Base-by-base conservation (phyloP, 441 rosid genomes). In the Mallotus japonicus region DNA sequence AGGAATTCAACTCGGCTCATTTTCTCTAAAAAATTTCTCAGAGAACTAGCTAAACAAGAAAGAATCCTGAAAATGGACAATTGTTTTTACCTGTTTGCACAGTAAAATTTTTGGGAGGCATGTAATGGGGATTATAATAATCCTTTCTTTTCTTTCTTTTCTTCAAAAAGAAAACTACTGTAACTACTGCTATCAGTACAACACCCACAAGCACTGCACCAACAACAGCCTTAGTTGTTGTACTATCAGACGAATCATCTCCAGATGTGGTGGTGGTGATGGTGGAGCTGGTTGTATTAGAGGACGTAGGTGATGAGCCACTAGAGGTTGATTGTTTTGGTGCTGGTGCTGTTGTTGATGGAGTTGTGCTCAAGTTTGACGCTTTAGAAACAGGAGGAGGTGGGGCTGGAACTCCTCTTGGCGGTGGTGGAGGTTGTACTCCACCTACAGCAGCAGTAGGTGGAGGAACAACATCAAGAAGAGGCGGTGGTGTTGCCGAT, bases 1-100 rank as follows among this genome's bases (percentile, higher is more conserved):
- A 24, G 28, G 28, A 24, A 24, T 24, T 24, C 28, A 42, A 8
- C 46, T 42, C 46, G 8, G 46, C 46, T 8, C 46, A 8, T 42
- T 42, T 42, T 8, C 46, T 8, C 2, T 42, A 42, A 42, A 42
- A 42, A 42, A 42, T 42, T 42, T 42, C 8, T 8, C 8, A 42
- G 2, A 8, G 5, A 4, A 42, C n/a, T 55, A 22, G 37, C 3
- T 22, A 69, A 58, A 28, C 32, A 28, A 28, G 32, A 28, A 28
- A 28, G 32, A 28, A 28, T 28, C 32, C 32, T 28, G 32, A 9
- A 61, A 47, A 12, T 55, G 8, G 60, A 20, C 49, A 28, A 67
- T 19, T 28, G 17, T 54, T 16, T 28, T 58, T 81, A 91, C 97
- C 97, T 75, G 90, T 63, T 61, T 85, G 81, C 12, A 77, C 75